Conservation (phyloP, 352 stramenopile genomes). For the Phytophthora foliorum region DNA sequence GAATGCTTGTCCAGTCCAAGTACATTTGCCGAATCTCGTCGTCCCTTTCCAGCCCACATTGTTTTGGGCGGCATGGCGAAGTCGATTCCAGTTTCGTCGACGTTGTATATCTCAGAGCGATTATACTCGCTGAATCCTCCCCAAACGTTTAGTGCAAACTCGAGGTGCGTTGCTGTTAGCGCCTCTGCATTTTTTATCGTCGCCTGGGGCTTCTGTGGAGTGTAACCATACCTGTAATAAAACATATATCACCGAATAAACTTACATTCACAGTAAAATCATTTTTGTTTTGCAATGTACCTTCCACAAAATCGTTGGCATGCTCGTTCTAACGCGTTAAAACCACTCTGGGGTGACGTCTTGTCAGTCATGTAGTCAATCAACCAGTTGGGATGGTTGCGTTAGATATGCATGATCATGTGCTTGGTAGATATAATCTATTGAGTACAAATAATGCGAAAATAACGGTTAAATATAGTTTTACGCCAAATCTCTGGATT, state of each 20-base stretch:
- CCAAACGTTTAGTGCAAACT: neutral
- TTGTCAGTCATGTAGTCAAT: neutral
- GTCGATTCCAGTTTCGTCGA: neutral
- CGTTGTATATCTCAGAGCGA: neutral
- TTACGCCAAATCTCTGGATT: no score
- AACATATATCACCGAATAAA: no score
- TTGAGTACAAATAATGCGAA: neutral
- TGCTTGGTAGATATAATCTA: neutral
- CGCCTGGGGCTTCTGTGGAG: no score
- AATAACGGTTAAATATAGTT: no score
- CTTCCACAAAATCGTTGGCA: neutral
- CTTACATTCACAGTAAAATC: no score
- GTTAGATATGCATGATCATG: neutral
- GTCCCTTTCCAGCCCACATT: neutral
- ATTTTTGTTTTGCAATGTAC: no score
- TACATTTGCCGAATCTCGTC: neutral
- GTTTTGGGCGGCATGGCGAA: neutral
- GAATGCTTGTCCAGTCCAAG: neutral
- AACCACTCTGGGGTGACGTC: neutral
- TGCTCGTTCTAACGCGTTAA: neutral
- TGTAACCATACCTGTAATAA: no score
- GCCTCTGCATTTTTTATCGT: neutral
- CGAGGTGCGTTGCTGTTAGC: neutral
- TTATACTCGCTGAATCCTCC: neutral
- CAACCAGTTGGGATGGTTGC: neutral